Percentiles rank a stretch among this genome's conserved stretches.
Conservation (phyloP, 2,329 filamentous ascomycete genomes). For the Ophiostoma himal-ulmi region DNA sequence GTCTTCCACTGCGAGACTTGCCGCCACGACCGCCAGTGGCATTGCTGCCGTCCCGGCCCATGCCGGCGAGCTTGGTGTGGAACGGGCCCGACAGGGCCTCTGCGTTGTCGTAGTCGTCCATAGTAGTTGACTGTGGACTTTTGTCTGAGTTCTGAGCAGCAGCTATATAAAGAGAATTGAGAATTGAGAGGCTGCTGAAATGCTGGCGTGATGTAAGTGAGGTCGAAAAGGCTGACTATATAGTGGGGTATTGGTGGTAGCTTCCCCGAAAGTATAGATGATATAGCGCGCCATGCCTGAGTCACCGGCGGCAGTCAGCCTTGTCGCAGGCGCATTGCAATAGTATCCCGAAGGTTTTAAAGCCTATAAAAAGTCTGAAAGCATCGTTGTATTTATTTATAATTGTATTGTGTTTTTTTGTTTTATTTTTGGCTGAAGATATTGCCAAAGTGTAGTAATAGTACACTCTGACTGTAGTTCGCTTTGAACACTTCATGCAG, state of each 20-base stretch:
- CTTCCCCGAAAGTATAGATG: background rate
- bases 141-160: background rate
- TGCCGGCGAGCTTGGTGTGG: conserved; percentile 21
- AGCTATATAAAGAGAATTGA: background rate
- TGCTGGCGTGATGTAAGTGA: background rate
- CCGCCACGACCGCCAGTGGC: background rate
- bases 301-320: conserved; percentile 6
- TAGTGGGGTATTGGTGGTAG: background rate
- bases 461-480: no score
- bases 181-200: background rate
- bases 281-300: background rate
- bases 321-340: background rate
- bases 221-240: conserved; percentile 3
- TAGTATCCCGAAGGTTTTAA: no score
- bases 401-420: no score
- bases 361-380: no score
- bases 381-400: no score
- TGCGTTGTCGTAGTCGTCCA: conserved; percentile 18
- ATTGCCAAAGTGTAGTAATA: no score
- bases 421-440: no score
- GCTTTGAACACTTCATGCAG: no score
- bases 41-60: conserved; percentile 1
- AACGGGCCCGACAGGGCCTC: conserved; percentile 26
- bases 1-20: background rate
- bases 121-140: background rate